These are phyloP conservation scores for Trypanosoma melophagium DNA, from an alignment of 208 protist species.

Conservation along the genomic window DNA sequence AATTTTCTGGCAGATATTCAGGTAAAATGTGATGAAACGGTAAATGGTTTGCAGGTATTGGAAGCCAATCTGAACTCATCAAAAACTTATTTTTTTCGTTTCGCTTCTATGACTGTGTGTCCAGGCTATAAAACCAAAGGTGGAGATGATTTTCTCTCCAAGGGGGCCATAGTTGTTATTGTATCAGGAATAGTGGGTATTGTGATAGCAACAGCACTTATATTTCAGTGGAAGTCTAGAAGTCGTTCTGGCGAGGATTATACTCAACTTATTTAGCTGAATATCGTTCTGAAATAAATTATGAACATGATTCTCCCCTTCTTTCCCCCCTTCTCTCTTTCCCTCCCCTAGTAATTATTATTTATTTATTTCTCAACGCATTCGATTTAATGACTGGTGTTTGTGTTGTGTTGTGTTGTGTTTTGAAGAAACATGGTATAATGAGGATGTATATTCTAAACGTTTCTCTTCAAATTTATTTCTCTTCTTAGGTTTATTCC, in stretches of 20 bases:
- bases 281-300: too few relatives aligned
- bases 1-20: neutral
- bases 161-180: conserved; percentile 20
- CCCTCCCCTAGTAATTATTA: neutral
- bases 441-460: neutral
- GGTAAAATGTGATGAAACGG: conserved; percentile 5
- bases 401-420: neutral
- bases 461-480: neutral
- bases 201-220: conserved; percentile 6
- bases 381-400: neutral
- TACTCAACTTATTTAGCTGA: conserved; percentile 19
- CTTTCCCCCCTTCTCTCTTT: neutral
- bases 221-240: conserved; percentile 29
- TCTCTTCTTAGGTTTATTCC: neutral
- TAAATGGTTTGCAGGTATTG: conserved; percentile 3
- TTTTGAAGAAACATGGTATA: neutral
- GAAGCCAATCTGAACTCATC: neutral
- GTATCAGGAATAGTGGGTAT: conserved; percentile 23
- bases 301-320: too few relatives aligned
- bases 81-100: conserved; percentile 8
- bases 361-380: neutral
- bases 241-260: conserved; percentile 16
- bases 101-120: conserved; percentile 19
- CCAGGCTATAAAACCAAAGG: conserved; percentile 3
- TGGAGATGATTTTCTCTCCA: conserved; percentile 6